phyloP scores from a whole-genome alignment of 1,284 basidiomycete species.

The Anthracocystis walkeri region DNA sequence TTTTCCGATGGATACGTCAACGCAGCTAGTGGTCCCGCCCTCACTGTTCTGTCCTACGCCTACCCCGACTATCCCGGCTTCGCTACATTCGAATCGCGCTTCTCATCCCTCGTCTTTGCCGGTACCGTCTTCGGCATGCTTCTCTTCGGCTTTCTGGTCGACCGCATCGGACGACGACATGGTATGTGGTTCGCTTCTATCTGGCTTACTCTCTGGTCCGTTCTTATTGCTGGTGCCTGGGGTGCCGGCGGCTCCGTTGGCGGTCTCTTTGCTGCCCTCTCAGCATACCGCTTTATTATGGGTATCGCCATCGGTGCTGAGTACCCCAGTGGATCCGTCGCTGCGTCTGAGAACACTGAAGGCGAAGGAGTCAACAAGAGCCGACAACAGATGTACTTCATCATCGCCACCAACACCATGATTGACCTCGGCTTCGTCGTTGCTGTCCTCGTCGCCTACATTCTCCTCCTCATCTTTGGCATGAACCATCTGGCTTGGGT shows the following conservation, averaged over 20 bases:
- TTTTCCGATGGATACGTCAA: constrained; percentile 68
- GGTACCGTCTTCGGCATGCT: constrained; percentile 77
- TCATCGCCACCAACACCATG: constrained; percentile 77
- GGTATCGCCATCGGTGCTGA: constrained; percentile 79
- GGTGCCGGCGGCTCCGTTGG: constrained; percentile 79
- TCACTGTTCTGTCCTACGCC: constrained; percentile 53
- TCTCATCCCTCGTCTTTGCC: constrained; percentile 65
- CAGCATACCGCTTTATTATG: constrained; percentile 75
- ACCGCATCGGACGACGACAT: constrained; percentile 87
- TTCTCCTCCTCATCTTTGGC: constrained; percentile 74
- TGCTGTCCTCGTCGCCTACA: constrained; percentile 83
- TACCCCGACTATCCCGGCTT: constrained; percentile 46
- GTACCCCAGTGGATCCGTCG: constrained; percentile 91
- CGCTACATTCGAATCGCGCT: constrained; percentile 44
- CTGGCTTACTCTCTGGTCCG: constrained; percentile 58
- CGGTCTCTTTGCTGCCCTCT: constrained; percentile 82
- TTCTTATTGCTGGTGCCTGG: constrained; percentile 81
- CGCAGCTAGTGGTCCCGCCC: constrained; percentile 48
- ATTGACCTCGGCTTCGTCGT: constrained; percentile 90
- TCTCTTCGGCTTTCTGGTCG: constrained; percentile 74
- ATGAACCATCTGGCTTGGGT: constrained; percentile 69
- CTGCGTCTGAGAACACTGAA: constrained; percentile 89
- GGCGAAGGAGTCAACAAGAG: constrained; percentile 77
- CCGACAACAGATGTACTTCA: constrained; percentile 86
- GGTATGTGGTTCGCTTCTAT: constrained; percentile 77